phyloP scores from a whole-genome alignment of 169 alveolate genomes.

The Sarcocystis neurona region DNA sequence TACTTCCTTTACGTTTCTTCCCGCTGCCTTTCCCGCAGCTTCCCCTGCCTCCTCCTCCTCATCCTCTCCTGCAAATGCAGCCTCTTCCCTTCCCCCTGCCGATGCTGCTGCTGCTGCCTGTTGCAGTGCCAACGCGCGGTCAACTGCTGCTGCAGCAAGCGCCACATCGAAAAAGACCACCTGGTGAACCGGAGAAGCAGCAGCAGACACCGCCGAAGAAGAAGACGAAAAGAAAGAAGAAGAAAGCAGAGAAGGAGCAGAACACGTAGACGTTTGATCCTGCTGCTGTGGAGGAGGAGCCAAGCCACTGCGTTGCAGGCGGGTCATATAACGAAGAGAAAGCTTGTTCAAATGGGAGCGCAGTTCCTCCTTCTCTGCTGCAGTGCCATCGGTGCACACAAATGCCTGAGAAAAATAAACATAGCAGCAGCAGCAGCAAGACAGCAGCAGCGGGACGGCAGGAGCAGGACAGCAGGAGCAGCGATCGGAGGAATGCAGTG shows the following conservation, averaged over 20 bases:
- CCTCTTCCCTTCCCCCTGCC: too few species aligned
- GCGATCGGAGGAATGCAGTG: not conserved
- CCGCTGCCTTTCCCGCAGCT: too few species aligned
- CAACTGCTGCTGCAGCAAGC: not conserved
- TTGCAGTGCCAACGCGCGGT: too few species aligned
- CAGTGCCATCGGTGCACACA: conserved; percentile 26
- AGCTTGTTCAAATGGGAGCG: too few species aligned
- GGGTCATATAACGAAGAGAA: too few species aligned
- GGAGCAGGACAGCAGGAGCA: not conserved
- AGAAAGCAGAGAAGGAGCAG: not conserved
- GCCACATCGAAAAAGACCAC: not conserved
- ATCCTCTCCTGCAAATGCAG: too few species aligned
- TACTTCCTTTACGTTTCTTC: too few species aligned
- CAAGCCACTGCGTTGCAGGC: not conserved
- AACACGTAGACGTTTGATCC: not conserved
- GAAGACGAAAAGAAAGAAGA: not conserved
- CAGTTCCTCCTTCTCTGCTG: conserved; percentile 6
- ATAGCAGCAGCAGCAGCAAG: not conserved
- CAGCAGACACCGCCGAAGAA: not conserved
- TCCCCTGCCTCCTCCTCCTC: too few species aligned
- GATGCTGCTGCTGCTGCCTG: too few species aligned
- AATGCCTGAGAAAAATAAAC: not conserved
- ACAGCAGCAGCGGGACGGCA: not conserved
- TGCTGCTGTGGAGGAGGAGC: not conserved
- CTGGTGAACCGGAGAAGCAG: not conserved